Conservation (phyloP, 2,329 filamentous ascomycete species). For the Cladosporium phlei region DNA sequence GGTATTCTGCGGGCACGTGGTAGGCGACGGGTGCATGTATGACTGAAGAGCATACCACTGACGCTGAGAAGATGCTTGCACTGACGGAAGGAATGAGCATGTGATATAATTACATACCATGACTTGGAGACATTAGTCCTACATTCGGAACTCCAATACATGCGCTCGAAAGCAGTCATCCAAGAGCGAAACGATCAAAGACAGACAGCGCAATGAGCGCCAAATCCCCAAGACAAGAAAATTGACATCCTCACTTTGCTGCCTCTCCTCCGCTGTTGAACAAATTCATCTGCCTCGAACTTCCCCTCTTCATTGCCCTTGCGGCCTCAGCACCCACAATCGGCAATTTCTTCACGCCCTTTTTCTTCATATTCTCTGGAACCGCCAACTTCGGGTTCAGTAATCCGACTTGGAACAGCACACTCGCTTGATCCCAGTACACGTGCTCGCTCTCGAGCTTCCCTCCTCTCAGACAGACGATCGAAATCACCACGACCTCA, state of each 20-base stretch:
- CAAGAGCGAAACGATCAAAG: no score
- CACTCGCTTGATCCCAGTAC: constrained; percentile 60
- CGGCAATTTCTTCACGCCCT: constrained; percentile 44
- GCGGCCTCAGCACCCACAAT: constrained; percentile 44
- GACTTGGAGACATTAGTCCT: no score
- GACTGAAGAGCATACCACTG: no score
- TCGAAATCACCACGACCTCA: constrained; percentile 51
- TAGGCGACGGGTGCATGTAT: no score
- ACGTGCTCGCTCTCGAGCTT: constrained; percentile 54
- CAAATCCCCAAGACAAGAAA: no score
- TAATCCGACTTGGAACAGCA: constrained; percentile 55
- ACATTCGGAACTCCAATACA: no score
- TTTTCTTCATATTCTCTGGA: constrained; percentile 41
- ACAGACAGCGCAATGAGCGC: no score
- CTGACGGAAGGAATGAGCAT: no score
- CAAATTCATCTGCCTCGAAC: constrained; percentile 41
- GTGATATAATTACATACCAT: no score
- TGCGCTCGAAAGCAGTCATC: no score
- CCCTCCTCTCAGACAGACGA: constrained; percentile 51
- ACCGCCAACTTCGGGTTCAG: constrained; percentile 51
- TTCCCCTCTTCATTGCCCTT: constrained; percentile 42
- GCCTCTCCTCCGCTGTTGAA: constrained; percentile 28
- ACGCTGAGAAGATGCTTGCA: no score
- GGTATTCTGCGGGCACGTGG: neutral
- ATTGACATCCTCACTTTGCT: neutral